Percentiles rank a stretch among this genome's conserved stretches.
phyloP scores from a whole-genome alignment of 192 early-diverging fungal genomes.

The Dispira parvispora region DNA sequence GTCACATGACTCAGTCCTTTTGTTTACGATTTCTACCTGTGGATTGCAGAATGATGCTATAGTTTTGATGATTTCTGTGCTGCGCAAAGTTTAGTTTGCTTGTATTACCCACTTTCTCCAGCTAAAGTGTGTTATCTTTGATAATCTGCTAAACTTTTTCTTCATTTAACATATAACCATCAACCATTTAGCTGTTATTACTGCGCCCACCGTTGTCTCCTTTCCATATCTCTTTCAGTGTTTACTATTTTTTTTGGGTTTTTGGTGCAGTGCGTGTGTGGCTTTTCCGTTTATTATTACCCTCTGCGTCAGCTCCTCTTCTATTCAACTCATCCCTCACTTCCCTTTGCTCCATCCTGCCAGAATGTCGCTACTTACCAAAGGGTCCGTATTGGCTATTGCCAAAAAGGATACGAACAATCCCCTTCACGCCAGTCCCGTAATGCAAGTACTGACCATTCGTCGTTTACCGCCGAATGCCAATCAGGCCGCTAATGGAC shows the following conservation, averaged over 20 bases:
- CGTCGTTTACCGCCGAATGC: neutral
- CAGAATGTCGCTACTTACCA: neutral
- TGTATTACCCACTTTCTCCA: too few relatives aligned
- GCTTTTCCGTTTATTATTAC: neutral
- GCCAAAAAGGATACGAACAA: neutral
- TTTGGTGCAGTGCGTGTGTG: neutral
- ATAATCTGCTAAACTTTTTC: too few relatives aligned
- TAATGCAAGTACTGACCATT: conserved; percentile 7
- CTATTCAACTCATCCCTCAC: neutral
- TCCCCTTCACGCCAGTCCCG: conserved; percentile 2
- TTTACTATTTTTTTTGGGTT: neutral
- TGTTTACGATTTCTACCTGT: too few relatives aligned
- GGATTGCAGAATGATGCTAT: too few relatives aligned
- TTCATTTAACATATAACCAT: neutral
- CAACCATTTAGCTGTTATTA: neutral
- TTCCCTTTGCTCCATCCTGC: neutral
- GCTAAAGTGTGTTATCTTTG: too few relatives aligned
- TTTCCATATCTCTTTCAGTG: neutral
- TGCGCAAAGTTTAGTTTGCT: too few relatives aligned
- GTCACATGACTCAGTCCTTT: too few relatives aligned
- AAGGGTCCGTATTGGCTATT: conserved; percentile 6
- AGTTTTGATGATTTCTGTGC: too few relatives aligned
- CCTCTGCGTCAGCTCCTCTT: neutral
- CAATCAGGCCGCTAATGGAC: neutral
- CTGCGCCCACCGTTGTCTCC: neutral